Conservation (phyloP, 2,329 filamentous ascomycete species). For the Aspergillus proliferans region DNA sequence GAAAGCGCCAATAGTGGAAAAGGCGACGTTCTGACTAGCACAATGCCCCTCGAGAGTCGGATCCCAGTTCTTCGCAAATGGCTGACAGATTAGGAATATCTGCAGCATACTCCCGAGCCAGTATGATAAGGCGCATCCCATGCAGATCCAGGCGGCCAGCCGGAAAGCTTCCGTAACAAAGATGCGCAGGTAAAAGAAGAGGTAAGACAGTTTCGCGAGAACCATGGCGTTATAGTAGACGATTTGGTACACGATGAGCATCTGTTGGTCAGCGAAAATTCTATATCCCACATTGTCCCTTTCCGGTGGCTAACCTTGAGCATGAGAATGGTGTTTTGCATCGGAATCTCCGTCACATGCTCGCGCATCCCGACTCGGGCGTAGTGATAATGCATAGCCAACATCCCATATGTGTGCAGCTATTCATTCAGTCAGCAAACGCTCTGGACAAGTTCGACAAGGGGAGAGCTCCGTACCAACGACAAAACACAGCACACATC, state of each 20-base stretch:
- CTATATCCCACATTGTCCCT: too few relatives aligned
- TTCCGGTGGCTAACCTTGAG: too few relatives aligned
- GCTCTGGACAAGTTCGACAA: too few relatives aligned
- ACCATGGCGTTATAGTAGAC: slow-evolving; percentile 18
- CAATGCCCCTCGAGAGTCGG: slow-evolving; percentile 10
- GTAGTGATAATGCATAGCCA: too few relatives aligned
- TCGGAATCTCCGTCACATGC: too few relatives aligned
- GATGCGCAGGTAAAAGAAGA: slow-evolving; percentile 20
- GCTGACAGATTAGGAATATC: slow-evolving; percentile 16
- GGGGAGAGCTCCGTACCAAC: too few relatives aligned
- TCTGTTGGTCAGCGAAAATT: slow-evolving; percentile 2
- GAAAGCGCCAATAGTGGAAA: slow-evolving; percentile 9
- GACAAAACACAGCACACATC: too few relatives aligned
- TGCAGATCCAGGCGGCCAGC: slow-evolving; percentile 17
- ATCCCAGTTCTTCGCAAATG: slow-evolving; percentile 16
- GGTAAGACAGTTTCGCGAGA: slow-evolving; percentile 19
- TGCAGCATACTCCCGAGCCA: slow-evolving; percentile 20
- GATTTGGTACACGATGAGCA: slow-evolving; percentile 10
- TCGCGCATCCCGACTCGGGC: too few relatives aligned
- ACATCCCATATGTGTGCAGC: too few relatives aligned
- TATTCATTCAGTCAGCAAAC: too few relatives aligned
- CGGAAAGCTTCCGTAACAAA: slow-evolving; percentile 21
- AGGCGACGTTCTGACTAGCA: slow-evolving; percentile 10
- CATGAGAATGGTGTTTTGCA: too few relatives aligned
- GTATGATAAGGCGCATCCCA: slow-evolving; percentile 13